Conservation (phyloP, 1,139 yeast genomes). For the Taphrina deformans region DNA sequence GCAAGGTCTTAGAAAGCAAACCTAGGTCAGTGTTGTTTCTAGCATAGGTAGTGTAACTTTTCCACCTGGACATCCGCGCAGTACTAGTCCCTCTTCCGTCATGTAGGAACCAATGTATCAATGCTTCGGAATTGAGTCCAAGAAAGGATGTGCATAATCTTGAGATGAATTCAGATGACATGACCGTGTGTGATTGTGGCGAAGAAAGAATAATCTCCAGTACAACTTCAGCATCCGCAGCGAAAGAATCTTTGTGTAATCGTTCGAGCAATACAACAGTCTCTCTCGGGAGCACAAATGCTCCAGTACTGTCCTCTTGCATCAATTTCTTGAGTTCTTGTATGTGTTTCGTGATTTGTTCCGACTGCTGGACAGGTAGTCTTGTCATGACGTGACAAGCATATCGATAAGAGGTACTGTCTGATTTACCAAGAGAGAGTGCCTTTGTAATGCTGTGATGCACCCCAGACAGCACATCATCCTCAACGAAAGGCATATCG, state of each 20-base stretch:
- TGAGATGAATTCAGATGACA: neutral
- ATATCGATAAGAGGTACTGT: neutral
- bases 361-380: neutral
- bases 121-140: neutral
- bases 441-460: neutral
- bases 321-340: neutral
- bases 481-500: neutral
- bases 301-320: neutral
- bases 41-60: neutral
- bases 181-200: neutral
- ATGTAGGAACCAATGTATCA: neutral
- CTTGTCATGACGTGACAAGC: neutral
- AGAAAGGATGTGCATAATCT: neutral
- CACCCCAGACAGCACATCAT: neutral
- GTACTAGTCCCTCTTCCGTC: neutral
- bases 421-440: neutral
- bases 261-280: neutral
- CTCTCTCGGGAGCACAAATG: neutral
- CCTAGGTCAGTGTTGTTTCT: neutral
- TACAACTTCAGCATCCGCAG: neutral
- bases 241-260: neutral
- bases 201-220: neutral
- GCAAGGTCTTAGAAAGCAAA: neutral
- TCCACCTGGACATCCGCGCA: neutral
- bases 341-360: neutral